Percentiles rank a stretch among this genome's conserved stretches.
Conservation (phyloP, 2,329 filamentous ascomycete genomes). For the Malbranchea zuffiana region DNA sequence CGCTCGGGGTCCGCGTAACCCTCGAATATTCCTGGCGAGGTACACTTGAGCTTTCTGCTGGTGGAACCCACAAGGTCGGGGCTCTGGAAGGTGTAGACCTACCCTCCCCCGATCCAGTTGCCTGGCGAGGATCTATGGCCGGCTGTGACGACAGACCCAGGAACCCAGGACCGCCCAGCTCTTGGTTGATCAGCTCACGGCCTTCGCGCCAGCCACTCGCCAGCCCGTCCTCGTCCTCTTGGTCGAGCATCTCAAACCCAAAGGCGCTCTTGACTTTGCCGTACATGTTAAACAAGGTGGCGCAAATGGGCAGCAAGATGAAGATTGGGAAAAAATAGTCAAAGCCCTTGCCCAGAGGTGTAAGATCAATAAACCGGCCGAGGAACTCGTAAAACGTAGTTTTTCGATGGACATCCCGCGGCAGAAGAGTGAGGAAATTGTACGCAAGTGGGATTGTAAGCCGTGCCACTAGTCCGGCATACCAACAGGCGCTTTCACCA, state of each 20-base stretch:
- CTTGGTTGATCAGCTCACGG: slow-evolving; percentile 76
- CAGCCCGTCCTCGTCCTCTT: slow-evolving; percentile 48
- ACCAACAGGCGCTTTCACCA: slow-evolving; percentile 90
- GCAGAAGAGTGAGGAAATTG: slow-evolving; percentile 90
- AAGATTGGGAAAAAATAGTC: slow-evolving; percentile 82
- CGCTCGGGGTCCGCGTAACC: neutral
- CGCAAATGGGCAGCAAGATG: slow-evolving; percentile 72
- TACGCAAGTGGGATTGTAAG: slow-evolving; percentile 87
- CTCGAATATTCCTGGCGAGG: slow-evolving; percentile 6
- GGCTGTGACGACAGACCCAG: slow-evolving; percentile 30
- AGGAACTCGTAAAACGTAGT: slow-evolving; percentile 85
- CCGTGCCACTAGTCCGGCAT: slow-evolving; percentile 81
- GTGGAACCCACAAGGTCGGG: slow-evolving; percentile 4
- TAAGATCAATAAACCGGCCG: slow-evolving; percentile 71
- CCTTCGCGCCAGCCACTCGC: slow-evolving; percentile 86
- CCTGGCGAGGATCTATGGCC: neutral
- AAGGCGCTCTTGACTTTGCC: slow-evolving; percentile 64
- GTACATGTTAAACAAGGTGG: slow-evolving; percentile 83
- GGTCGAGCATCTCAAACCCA: slow-evolving; percentile 68
- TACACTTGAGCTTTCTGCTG: slow-evolving; percentile 4
- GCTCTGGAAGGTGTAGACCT: neutral
- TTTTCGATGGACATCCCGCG: slow-evolving; percentile 56
- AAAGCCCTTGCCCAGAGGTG: slow-evolving; percentile 70
- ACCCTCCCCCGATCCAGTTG: neutral
- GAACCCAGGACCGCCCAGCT: slow-evolving; percentile 54